Conservation (phyloP, 257 asterid genomes). For the Solanum infundibuliforme region DNA sequence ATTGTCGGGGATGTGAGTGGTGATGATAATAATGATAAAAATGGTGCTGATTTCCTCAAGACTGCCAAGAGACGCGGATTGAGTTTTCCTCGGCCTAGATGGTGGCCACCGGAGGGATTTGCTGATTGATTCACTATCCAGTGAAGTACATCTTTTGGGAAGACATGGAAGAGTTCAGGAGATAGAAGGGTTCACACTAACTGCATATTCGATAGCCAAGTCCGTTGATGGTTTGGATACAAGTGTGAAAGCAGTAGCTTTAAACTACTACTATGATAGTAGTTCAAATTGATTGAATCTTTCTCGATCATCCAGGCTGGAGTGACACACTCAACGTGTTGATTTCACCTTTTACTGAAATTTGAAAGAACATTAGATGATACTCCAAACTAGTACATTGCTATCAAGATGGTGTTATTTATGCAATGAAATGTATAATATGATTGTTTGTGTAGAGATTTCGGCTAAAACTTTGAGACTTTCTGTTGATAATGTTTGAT, state of each 20-base stretch:
- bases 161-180: not conserved
- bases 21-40: not conserved
- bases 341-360: not conserved
- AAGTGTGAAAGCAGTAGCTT: not conserved
- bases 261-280: not conserved
- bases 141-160: not conserved
- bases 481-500: not conserved
- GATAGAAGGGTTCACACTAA: not conserved
- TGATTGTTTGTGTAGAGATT: not conserved
- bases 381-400: not conserved
- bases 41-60: slow-evolving; percentile 16
- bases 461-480: not conserved
- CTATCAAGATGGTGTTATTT: not conserved
- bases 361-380: not conserved
- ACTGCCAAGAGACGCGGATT: slow-evolving; percentile 25
- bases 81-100: slow-evolving; percentile 26
- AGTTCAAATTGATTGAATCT: not conserved
- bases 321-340: not conserved
- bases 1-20: not conserved
- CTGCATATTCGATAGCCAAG: not conserved
- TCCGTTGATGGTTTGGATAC: not conserved
- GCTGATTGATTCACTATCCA: not conserved
- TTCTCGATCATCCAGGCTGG: not conserved
- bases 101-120: slow-evolving; percentile 27
- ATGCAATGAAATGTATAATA: not conserved